phyloP scores from a whole-genome alignment of 2,329 filamentous ascomycete species.

The Periconia sp. region DNA sequence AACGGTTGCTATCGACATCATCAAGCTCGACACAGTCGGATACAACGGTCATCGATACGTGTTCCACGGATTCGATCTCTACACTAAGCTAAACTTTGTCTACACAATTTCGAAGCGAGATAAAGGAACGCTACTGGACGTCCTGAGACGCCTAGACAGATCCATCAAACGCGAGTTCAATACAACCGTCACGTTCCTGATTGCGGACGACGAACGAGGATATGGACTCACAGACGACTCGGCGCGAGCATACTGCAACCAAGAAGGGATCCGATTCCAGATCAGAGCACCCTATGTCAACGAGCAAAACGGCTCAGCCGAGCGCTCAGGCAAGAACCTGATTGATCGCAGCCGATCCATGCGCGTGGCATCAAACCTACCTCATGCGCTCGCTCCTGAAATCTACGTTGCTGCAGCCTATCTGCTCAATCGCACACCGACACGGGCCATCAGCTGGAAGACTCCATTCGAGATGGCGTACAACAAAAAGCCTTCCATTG shows the following conservation, averaged over 20 bases:
- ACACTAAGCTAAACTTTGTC: too few species aligned
- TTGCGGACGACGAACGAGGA: conserved; percentile 7
- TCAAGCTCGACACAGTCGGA: too few species aligned
- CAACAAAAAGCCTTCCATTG: conserved; percentile 10
- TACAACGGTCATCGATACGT: too few species aligned
- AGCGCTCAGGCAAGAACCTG: conserved; percentile 11
- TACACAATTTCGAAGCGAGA: not conserved
- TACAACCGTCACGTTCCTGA: conserved; percentile 9
- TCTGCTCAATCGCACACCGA: conserved; percentile 16
- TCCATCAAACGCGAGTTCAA: conserved; percentile 12
- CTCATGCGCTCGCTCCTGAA: conserved; percentile 8
- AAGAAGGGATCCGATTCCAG: not conserved
- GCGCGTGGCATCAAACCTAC: conserved; percentile 5
- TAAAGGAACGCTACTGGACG: conserved; percentile 6
- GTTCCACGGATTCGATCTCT: too few species aligned
- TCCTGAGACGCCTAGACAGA: conserved; percentile 44
- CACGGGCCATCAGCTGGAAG: conserved; percentile 10
- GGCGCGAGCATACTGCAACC: too few species aligned
- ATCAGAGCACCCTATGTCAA: not conserved
- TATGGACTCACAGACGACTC: too few species aligned
- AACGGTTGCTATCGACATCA: too few species aligned
- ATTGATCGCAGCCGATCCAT: conserved; percentile 9
- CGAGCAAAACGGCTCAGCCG: conserved; percentile 13
- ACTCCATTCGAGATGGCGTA: conserved; percentile 16
- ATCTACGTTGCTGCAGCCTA: conserved; percentile 11